Conservation (phyloP, 495 filamentous ascomycete genomes). For the Trypethelium eluteriae region DNA sequence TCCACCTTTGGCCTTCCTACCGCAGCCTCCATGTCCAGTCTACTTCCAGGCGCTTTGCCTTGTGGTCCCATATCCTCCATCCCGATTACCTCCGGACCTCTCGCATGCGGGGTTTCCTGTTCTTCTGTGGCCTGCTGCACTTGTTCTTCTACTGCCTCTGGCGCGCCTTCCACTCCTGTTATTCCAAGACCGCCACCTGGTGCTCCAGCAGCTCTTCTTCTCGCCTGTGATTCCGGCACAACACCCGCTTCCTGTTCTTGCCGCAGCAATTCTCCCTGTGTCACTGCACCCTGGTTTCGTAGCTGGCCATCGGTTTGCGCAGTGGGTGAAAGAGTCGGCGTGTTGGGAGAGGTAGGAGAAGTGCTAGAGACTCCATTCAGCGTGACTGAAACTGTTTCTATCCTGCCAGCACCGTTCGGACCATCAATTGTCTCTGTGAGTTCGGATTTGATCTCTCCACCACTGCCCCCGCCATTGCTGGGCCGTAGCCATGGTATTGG, state of each 20-base stretch:
- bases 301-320: conserved; percentile 25
- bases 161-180: neutral
- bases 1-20: conserved; percentile 22
- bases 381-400: conserved; percentile 63
- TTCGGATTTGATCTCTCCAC: conserved; percentile 53
- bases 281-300: conserved; percentile 48
- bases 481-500: conserved; percentile 80
- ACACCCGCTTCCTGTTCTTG: conserved; percentile 71
- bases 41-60: conserved; percentile 22
- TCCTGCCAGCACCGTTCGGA: conserved; percentile 59
- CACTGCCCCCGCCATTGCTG: conserved; percentile 28
- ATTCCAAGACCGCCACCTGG: conserved; percentile 17
- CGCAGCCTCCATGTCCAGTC: conserved; percentile 38
- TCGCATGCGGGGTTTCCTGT: conserved; percentile 63
- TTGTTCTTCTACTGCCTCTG: conserved; percentile 9
- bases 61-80: conserved; percentile 84
- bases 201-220: conserved; percentile 24
- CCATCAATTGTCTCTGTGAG: conserved; percentile 63
- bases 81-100: conserved; percentile 74
- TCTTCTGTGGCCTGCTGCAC: neutral
- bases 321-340: conserved; percentile 23
- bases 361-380: conserved; percentile 49
- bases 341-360: conserved; percentile 19
- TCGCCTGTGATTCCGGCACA: conserved; percentile 45
- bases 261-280: conserved; percentile 69